Base-by-base conservation (phyloP, 78 protist species). In the Dictyostelium purpureum region DNA sequence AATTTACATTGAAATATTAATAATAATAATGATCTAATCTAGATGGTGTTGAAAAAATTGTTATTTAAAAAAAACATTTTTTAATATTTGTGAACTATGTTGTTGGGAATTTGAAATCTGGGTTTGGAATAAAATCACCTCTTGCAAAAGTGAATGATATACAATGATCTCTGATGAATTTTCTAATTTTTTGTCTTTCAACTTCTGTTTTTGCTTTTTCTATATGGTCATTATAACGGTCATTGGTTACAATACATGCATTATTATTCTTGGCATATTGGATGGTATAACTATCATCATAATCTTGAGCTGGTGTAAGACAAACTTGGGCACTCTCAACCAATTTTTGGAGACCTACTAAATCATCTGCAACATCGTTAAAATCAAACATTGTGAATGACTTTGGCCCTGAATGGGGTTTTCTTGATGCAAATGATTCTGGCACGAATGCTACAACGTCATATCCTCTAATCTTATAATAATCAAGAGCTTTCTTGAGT, bases 231-330 rank as follows among this genome's bases (percentile, higher is more conserved):
- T 87, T 74, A 26, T 88, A 94, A 35, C 93, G 74, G 37, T 94
- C 96, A 80, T 94, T 94, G 40, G 93, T 81, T 4, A 94, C 79
- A 16, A 94, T 80, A 76, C 77, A 66, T 24, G 94, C 96, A 7
- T 38, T 59, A 52, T 89, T 65, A 21, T 33, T 49, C 43, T 51
- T 73, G 40, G 96, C 96, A 57, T 67, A 89, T 2, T 74, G 78
- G 42, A 94, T 81, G 19, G 90, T 51, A 67, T 94, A 94, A n/a
- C 73, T 65, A 37, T 94, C 96, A 21, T 94, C 96, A 88, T 94
- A 94, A 77, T 94, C 96, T 45, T 89, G 95, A 3, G 95, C 89
- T 5, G 96, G 96, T 9, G 96, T 94, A 19, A 89, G 12, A 28
- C 89, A 75, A 26, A 94, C 77, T 37, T 31, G n/a, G 1, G 74